Base-by-base conservation (phyloP, 768 basidiomycete genomes). In the Hericium rajendrae region DNA sequence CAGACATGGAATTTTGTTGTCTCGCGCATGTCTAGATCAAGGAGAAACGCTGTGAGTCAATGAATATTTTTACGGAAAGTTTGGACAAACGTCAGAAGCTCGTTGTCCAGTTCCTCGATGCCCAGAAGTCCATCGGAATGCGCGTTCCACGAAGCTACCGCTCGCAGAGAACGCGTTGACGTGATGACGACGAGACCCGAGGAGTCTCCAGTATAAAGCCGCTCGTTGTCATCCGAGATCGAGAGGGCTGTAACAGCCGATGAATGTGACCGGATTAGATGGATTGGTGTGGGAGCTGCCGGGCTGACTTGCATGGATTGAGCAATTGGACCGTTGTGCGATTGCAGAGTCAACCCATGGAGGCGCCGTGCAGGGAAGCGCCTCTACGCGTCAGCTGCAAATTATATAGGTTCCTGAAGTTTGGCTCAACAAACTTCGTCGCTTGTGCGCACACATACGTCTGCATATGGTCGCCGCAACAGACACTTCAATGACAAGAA, bases 1-100 rank as follows among this genome's bases (percentile, higher is more conserved):
- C 88, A 93, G 5, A 89, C 74, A 66, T 90, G 85, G 85, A 37
- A 94, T 68, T 68, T 90, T 88, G 70, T 94, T 90, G 71, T 95
- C 93, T 51, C 93, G 75, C 15, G 83, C 88, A 62, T 94, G 91
- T 13, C 92, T 91, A 40, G 32, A 28, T n/a, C 16, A n/a, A 51
- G 53, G 20, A 55, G 55, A 54, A 20, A 24, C 48, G 16, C 22
- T 18, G 20, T 52, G 38, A 56, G 43, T 28, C 18, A 24, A 5
- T 6, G 15, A 28, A 22, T 6, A 13, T 15, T 20, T 15, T 51
- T 3, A 8, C 16, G 26, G 26, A 46, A 46, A 51, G 3, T 24
- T 16, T 51, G 38, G 18, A 79, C 88, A 63, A 69, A 97, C 94
- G 91, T 95, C 64, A 97, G 74, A 59, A 94, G 69, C 18, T 67